Evolutionary conservation across 306 rosid genomes (phyloP).

Genomic region (Macrotyloma uniflorum): DNA sequence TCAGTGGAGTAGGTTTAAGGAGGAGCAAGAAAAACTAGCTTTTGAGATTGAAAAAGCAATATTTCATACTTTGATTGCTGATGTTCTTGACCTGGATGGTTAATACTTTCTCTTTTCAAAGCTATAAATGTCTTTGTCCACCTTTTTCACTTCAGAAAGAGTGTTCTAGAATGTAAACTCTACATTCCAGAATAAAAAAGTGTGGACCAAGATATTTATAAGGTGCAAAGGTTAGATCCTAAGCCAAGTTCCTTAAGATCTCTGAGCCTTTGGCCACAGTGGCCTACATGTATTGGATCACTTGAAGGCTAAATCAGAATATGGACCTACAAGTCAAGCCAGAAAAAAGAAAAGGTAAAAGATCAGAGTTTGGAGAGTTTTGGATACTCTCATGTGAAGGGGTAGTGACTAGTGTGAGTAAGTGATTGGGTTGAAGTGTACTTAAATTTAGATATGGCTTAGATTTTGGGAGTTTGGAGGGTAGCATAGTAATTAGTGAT

Average conservation of each 20-base stretch:
- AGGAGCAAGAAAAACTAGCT: conserved; percentile 60
- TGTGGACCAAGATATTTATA: no score
- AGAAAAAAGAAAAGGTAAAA: not conserved
- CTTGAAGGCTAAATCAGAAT: not conserved
- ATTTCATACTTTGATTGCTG: conserved; percentile 51
- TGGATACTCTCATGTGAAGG: not conserved
- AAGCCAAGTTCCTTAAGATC: not conserved
- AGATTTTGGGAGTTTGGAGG: not conserved
- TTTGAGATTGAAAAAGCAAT: conserved; percentile 54
- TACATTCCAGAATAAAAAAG: no score
- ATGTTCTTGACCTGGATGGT: conserved; percentile 39
- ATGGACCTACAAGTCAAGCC: not conserved
- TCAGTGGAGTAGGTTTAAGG: conserved; percentile 53
- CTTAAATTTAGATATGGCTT: conserved; percentile 19
- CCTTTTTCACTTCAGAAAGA: no score
- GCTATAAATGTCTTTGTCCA: not conserved
- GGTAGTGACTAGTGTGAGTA: not conserved
- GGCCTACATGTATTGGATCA: not conserved
- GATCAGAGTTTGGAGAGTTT: not conserved
- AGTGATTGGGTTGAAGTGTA: not conserved
- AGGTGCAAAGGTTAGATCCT: no score
- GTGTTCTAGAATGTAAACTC: no score
- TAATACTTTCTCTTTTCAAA: not conserved
- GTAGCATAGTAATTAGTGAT: conserved; percentile 17
- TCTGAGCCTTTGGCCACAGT: conserved; percentile 1